A percentile compares a stretch with the other conserved stretches of the same genome.
Evolutionary conservation across 768 basidiomycete species (phyloP).

Genomic region (Lyophyllum semitale): DNA sequence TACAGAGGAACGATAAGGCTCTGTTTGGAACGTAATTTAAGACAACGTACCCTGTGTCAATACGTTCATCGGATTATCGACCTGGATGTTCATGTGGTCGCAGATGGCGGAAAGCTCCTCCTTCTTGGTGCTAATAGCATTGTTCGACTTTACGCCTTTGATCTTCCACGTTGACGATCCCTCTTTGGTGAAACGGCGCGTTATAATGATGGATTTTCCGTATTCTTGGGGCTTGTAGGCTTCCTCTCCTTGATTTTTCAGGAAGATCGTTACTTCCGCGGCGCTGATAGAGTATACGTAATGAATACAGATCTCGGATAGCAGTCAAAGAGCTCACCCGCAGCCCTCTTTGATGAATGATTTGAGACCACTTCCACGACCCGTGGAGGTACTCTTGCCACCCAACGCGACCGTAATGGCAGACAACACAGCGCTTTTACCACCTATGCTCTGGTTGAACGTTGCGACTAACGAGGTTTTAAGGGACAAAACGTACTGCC

Average conservation of each 20-base stretch:
- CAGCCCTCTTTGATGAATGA: conserved; percentile 86
- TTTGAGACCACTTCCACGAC: conserved; percentile 82
- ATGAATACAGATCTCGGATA: neutral
- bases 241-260: conserved; percentile 92
- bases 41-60: conserved; percentile 72
- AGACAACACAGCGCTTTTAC: conserved; percentile 92
- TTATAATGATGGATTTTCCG: conserved; percentile 82
- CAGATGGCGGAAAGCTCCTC: conserved; percentile 87
- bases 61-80: conserved; percentile 95
- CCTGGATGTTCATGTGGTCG: conserved; percentile 95
- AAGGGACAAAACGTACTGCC: conserved; percentile 58
- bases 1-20: conserved; percentile 19
- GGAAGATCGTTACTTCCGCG: conserved; percentile 73
- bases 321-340: conserved; percentile 46
- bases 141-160: conserved; percentile 49
- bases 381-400: conserved; percentile 90
- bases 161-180: conserved; percentile 84
- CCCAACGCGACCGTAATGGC: conserved; percentile 93
- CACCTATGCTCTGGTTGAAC: conserved; percentile 53
- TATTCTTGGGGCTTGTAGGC: conserved; percentile 87
- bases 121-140: conserved; percentile 66
- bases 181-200: conserved; percentile 76
- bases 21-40: neutral
- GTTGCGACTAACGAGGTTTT: neutral
- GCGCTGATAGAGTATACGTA: conserved; percentile 38